A percentile compares a stretch with the other conserved stretches of the same genome.
Evolutionary conservation across 768 basidiomycete genomes (phyloP).

Genomic region (Lentinus tigrinus): DNA sequence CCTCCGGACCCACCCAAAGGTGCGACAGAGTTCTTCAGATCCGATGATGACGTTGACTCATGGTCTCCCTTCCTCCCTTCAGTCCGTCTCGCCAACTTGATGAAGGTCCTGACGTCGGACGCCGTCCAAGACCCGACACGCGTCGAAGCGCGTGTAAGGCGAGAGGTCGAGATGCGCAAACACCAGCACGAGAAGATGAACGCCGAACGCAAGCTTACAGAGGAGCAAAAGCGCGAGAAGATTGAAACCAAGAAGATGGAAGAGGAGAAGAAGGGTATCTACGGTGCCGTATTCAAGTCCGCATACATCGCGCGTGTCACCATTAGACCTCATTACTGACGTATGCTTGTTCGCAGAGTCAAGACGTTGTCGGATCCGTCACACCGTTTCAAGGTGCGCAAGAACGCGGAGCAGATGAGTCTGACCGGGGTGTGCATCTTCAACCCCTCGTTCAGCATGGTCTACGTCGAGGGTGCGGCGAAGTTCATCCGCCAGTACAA

Average conservation of each 20-base stretch:
- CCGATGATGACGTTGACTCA: slow-evolving; percentile 2
- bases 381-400: slow-evolving; percentile 94
- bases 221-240: slow-evolving; percentile 88
- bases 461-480: slow-evolving; percentile 89
- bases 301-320: slow-evolving; percentile 30
- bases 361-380: slow-evolving; percentile 86
- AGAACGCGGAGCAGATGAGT: slow-evolving; percentile 91
- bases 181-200: slow-evolving; percentile 94
- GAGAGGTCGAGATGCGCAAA: slow-evolving; percentile 89
- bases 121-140: slow-evolving; percentile 97
- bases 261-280: slow-evolving; percentile 83
- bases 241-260: slow-evolving; percentile 80
- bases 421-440: slow-evolving; percentile 90
- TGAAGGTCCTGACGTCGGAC: slow-evolving; percentile 96
- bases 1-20: slow-evolving; percentile 97
- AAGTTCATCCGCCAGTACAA: slow-evolving; percentile 88
- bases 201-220: slow-evolving; percentile 84
- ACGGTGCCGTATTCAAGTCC: slow-evolving; percentile 89
- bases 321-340: not conserved
- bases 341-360: slow-evolving; percentile 49
- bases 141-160: slow-evolving; percentile 91
- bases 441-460: slow-evolving; percentile 84
- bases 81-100: slow-evolving; percentile 94
- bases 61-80: not conserved
- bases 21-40: slow-evolving; percentile 27